Evolutionary conservation across 2,329 filamentous ascomycete species (phyloP).

Genomic region (Clarireedia paspali): DNA sequence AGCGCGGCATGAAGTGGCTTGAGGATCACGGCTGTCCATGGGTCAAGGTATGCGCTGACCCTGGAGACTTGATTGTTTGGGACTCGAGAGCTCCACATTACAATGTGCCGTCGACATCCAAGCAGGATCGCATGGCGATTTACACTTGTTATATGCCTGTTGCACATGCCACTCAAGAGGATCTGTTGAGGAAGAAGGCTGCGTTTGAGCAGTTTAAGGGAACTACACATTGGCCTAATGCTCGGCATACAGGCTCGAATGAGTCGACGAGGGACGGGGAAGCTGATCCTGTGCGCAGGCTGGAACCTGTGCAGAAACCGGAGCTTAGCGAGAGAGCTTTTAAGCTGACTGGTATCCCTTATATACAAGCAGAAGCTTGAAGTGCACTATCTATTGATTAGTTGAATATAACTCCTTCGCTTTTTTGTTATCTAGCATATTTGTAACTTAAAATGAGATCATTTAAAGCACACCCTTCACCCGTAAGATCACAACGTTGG

Average conservation of each 20-base stretch:
- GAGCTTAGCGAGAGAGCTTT: not conserved
- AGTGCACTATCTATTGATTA: too few species aligned
- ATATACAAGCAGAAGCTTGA: too few species aligned
- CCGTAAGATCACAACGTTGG: too few species aligned
- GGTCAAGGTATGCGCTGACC: constrained; percentile 31
- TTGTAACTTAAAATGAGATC: too few species aligned
- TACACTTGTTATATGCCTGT: constrained; percentile 35
- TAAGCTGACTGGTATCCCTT: not conserved
- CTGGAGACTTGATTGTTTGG: constrained; percentile 33
- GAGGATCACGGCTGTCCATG: constrained; percentile 25
- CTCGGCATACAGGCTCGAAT: too few species aligned
- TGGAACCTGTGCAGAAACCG: constrained; percentile 1
- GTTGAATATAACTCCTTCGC: too few species aligned
- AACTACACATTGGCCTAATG: constrained; percentile 28
- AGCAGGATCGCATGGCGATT: constrained; percentile 26
- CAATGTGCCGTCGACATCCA: too few species aligned
- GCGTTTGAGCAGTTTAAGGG: constrained; percentile 24
- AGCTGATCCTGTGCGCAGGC: too few species aligned
- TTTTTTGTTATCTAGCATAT: too few species aligned
- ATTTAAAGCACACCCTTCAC: too few species aligned
- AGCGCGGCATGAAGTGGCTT: constrained; percentile 30
- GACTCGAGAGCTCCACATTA: constrained; percentile 30
- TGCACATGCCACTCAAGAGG: constrained; percentile 24
- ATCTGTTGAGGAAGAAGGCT: constrained; percentile 20
- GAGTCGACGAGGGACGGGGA: too few species aligned